Base-by-base conservation (phyloP, 2,329 filamentous ascomycete species). In the Aspergillus thermomutatus region DNA sequence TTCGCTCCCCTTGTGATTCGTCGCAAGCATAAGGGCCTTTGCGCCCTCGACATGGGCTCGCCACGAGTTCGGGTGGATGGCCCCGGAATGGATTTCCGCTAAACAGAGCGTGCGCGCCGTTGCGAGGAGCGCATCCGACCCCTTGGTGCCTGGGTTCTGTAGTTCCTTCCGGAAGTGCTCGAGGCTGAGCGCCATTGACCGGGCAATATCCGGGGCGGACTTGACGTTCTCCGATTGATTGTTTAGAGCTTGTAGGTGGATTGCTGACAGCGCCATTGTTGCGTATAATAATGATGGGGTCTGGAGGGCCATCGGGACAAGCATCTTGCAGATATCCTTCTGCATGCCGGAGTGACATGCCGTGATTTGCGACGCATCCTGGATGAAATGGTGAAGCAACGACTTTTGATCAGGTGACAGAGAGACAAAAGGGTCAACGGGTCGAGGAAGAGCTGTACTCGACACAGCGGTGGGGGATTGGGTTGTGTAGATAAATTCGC, bases 291-390 rank as follows among this genome's bases (percentile, higher is more conserved):
- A 65, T 1, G 75, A 75, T 2, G 73, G 75, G 9, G 70, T 77
- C 52, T 76, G 72, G 1, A 77, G 64, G 23, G 74, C 75, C 74
- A 78, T 77, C 1, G 76, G 75, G n/a, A 78, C 65, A 14, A 77
- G 68, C 69, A 76, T 72, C 21, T 69, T 67, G 60, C 75, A 77
- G 50, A 78, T 74, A 52, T 77, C 72, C 43, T 67, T 67, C 48
- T 76, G 75, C 69, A 77, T 75, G 41, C 72, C 69, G 1, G 69
- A 65, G 56, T 76, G 73, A 27, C 73, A 75, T 7, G 74, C 72
- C 1, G 75, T 77, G 41, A 76, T 72, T 52, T 72, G 69, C 3
- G 75, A 77, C 10, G 75, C 74, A 67, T 76, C 72, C 26, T 68
- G 69, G 49, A 75, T 71, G 56, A 75, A 77, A 59, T 77, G 74